Conservation (phyloP, 1,284 basidiomycete species). For the Trichosporon sp. region DNA sequence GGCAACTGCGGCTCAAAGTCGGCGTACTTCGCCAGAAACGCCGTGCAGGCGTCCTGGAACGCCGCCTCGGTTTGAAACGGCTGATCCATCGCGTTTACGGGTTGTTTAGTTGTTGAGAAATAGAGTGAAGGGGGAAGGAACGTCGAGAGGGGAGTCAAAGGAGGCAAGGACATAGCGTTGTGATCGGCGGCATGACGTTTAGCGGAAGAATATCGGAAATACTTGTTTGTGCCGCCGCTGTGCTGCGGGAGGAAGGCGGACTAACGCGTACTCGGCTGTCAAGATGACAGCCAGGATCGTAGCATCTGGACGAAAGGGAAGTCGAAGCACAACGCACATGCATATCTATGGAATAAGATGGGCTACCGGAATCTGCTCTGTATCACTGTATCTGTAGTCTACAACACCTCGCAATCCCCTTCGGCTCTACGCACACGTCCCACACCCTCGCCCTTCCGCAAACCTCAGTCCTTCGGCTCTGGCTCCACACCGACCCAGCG, state of each 20-base stretch:
- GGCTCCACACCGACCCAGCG: slow-evolving; percentile 32
- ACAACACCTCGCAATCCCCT: not conserved
- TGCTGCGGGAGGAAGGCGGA: too few relatives aligned
- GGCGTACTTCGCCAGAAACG: slow-evolving; percentile 15
- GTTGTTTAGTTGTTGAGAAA: not conserved
- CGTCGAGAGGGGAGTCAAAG: too few relatives aligned
- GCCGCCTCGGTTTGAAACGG: slow-evolving; percentile 12
- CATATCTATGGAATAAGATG: not conserved
- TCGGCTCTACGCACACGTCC: not conserved
- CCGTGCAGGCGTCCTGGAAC: slow-evolving; percentile 10
- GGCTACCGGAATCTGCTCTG: not conserved
- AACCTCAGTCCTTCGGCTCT: slow-evolving; percentile 1
- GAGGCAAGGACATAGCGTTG: not conserved
- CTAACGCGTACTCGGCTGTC: too few relatives aligned
- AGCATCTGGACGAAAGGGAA: not conserved
- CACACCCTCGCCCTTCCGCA: too few relatives aligned
- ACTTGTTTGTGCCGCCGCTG: slow-evolving; percentile 1
- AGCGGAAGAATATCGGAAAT: not conserved
- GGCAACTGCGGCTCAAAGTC: not conserved
- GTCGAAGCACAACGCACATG: not conserved
- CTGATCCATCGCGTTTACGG: not conserved
- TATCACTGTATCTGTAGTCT: not conserved
- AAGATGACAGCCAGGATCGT: not conserved
- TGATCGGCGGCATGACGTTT: not conserved
- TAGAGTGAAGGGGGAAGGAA: not conserved